Evolutionary conservation across 306 rosid species (phyloP).

Genomic region (Gastrolobium villosum): DNA sequence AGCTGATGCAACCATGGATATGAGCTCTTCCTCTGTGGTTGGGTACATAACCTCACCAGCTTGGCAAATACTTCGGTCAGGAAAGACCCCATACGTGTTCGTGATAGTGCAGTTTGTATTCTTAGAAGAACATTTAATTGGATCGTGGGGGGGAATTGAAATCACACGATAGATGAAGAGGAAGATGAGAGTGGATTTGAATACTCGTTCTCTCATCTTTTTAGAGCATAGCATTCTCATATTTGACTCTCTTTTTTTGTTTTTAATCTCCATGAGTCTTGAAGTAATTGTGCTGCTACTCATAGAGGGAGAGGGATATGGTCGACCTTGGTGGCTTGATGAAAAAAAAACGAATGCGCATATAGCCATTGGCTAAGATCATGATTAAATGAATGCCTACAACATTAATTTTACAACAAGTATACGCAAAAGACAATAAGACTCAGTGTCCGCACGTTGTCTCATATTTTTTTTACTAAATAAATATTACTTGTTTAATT

Average conservation of each 20-base stretch:
- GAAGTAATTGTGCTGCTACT: not conserved
- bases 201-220: not conserved
- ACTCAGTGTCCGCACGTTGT: no score
- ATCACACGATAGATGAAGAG: slow-evolving; percentile 32
- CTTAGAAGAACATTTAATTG: slow-evolving; percentile 58
- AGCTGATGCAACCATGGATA: slow-evolving; percentile 56
- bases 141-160: slow-evolving; percentile 65
- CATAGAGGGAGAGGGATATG: no score
- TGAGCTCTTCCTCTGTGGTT: slow-evolving; percentile 59
- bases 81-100: slow-evolving; percentile 69
- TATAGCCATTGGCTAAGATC: no score
- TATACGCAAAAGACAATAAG: no score
- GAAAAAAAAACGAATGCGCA: no score
- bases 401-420: no score
- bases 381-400: no score
- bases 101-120: slow-evolving; percentile 67
- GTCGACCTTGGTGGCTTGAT: no score
- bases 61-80: slow-evolving; percentile 62
- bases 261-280: not conserved
- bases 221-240: not conserved
- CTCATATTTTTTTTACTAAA: no score
- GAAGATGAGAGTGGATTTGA: slow-evolving; percentile 35
- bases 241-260: not conserved
- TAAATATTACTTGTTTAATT: no score
- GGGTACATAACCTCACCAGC: slow-evolving; percentile 60